Conservation (phyloP, 108 stramenopile genomes). For the Bacterosira constricta region DNA sequence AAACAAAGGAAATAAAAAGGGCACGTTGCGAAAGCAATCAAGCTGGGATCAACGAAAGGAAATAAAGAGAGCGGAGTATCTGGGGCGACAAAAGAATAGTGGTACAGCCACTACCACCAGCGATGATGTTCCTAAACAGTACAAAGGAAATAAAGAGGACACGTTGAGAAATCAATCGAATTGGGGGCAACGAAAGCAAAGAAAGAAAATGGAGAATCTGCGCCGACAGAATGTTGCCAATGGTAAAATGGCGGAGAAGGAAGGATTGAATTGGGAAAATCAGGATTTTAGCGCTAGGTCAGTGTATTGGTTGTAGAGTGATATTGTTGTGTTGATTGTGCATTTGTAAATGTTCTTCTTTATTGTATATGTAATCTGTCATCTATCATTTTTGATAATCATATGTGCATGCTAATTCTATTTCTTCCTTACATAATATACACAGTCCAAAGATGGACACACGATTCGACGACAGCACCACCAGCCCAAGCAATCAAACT, state of each 20-base stretch:
- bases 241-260: neutral
- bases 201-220: slow-evolving; percentile 21
- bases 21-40: too few species aligned
- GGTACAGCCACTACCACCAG: too few species aligned
- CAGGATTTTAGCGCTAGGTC: slow-evolving; percentile 44
- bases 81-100: too few species aligned
- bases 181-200: slow-evolving; percentile 32
- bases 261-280: slow-evolving; percentile 41
- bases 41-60: too few species aligned
- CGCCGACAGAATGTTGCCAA: neutral
- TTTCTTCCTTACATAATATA: neutral
- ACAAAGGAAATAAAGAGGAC: too few species aligned
- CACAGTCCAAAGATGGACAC: slow-evolving; percentile 46
- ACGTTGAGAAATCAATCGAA: too few species aligned
- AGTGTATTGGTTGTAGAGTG: neutral
- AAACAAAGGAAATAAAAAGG: too few species aligned
- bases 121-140: too few species aligned
- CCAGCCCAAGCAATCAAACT: slow-evolving; percentile 12
- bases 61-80: too few species aligned
- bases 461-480: slow-evolving; percentile 15
- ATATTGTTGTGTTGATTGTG: neutral
- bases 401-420: too few species aligned
- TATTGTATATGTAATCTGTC: too few species aligned
- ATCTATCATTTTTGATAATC: too few species aligned
- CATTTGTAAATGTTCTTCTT: neutral